These are phyloP conservation scores for Helicostylum pulchrum DNA, from an alignment of 192 early-diverging fungal species.

Conservation along the genomic window DNA sequence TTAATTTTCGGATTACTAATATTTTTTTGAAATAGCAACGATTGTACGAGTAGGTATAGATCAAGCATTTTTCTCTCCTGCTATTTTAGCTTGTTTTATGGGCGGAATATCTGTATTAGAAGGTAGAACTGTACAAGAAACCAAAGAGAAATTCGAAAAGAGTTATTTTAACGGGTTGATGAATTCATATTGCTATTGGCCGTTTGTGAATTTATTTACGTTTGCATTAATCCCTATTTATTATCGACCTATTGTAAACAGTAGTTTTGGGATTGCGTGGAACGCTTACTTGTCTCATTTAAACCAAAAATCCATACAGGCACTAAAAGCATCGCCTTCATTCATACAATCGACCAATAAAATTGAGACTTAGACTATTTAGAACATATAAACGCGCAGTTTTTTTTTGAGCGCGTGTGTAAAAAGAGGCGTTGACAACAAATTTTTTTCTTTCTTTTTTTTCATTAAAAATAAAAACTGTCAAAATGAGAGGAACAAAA, in stretches of 20 bases:
- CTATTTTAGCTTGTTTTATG: slow-evolving; percentile 18
- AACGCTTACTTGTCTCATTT: slow-evolving; percentile 25
- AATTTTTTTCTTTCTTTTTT: too few species aligned
- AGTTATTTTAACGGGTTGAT: slow-evolving; percentile 17
- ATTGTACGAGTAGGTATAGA: slow-evolving; percentile 12
- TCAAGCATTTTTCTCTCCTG: slow-evolving; percentile 19
- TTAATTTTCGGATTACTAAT: not conserved
- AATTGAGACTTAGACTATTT: not conserved
- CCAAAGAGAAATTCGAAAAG: slow-evolving; percentile 19
- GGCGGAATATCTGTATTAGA: slow-evolving; percentile 19
- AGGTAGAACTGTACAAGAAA: slow-evolving; percentile 1
- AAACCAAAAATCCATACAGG: slow-evolving; percentile 15
- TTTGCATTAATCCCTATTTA: slow-evolving; percentile 11
- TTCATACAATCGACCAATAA: not conserved
- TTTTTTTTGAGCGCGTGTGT: too few species aligned
- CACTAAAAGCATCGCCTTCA: not conserved
- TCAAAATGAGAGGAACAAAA: too few species aligned
- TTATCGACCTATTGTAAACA: slow-evolving; percentile 22
- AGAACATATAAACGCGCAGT: not conserved
- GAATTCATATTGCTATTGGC: slow-evolving; percentile 25
- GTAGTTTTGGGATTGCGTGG: slow-evolving; percentile 14
- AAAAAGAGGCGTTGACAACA: too few species aligned
- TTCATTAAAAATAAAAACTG: too few species aligned
- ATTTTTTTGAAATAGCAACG: not conserved
- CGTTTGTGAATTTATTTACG: slow-evolving; percentile 19